Evolutionary conservation across 345 rosid species (phyloP).

Genomic region (Pistacia atlantica): DNA sequence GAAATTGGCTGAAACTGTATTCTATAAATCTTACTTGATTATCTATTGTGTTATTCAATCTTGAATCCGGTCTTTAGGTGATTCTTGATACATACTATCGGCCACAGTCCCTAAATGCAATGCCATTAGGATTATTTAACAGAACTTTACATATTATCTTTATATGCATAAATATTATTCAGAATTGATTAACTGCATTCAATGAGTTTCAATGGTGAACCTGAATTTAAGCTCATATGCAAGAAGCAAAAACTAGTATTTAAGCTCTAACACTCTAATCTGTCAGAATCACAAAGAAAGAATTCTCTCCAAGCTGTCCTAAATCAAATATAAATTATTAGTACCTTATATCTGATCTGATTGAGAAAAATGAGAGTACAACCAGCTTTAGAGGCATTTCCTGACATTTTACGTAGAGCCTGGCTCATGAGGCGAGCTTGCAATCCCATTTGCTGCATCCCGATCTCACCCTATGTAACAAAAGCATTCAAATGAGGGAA

Average conservation of each 20-base stretch:
- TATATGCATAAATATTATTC: no score
- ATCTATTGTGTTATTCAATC: no score
- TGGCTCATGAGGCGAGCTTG: conserved; percentile 99
- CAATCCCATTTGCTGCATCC: conserved; percentile 99
- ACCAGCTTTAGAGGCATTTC: conserved; percentile 99
- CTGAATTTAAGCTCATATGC: background rate
- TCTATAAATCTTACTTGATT: no score
- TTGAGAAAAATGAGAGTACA: conserved; percentile 92
- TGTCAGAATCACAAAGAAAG: background rate
- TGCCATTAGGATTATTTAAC: no score
- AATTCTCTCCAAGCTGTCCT: background rate
- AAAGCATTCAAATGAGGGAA: conserved; percentile 9
- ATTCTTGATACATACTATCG: no score
- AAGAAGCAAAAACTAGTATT: background rate
- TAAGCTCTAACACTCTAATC: background rate
- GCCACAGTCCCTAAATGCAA: no score
- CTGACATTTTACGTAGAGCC: conserved; percentile 98
- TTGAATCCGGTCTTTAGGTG: no score
- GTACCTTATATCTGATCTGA: conserved; percentile 94
- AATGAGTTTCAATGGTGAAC: no score
- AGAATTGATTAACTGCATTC: no score
- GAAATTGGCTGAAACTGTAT: no score
- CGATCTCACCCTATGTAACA: conserved; percentile 80
- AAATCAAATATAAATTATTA: conserved; percentile 12
- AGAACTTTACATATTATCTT: no score